phyloP scores from a whole-genome alignment of 2,329 filamentous ascomycete genomes.

The Xylaria sp. region DNA sequence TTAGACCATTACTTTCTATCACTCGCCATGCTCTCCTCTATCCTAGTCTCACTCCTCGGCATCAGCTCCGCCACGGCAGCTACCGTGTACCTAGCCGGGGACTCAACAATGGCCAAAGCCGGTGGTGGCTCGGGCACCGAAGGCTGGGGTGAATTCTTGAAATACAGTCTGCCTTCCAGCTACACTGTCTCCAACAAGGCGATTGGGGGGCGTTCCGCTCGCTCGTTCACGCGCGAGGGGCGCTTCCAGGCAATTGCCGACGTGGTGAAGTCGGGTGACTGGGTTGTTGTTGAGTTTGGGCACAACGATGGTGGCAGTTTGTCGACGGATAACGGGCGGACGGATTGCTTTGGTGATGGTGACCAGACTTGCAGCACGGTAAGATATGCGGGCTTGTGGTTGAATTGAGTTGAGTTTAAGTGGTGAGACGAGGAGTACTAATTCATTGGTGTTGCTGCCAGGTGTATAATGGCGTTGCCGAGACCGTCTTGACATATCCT shows the following conservation, averaged over 20 bases:
- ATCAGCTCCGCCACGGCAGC: slow-evolving; percentile 39
- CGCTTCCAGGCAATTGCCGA: slow-evolving; percentile 68
- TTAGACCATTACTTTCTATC: not conserved
- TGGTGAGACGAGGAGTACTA: not conserved
- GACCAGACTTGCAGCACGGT: slow-evolving; percentile 61
- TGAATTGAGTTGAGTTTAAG: not conserved
- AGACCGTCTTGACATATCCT: slow-evolving; percentile 70
- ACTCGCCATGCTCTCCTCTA: not conserved
- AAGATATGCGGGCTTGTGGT: slow-evolving; percentile 1
- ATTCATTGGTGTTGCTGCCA: slow-evolving; percentile 3
- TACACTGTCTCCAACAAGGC: slow-evolving; percentile 70
- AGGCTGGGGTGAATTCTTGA: slow-evolving; percentile 73
- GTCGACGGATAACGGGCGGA: slow-evolving; percentile 68
- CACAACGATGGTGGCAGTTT: slow-evolving; percentile 76
- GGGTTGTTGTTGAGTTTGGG: slow-evolving; percentile 76
- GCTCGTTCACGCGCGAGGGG: slow-evolving; percentile 73
- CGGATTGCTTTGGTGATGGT: slow-evolving; percentile 66
- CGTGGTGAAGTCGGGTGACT: slow-evolving; percentile 66
- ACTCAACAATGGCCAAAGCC: slow-evolving; percentile 68
- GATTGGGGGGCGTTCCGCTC: slow-evolving; percentile 71
- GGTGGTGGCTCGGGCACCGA: slow-evolving; percentile 56
- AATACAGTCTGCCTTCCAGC: slow-evolving; percentile 57
- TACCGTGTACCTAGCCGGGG: slow-evolving; percentile 67
- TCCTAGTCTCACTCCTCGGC: slow-evolving; percentile 31
- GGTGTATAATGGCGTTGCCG: slow-evolving; percentile 60